A percentile compares a stretch with the other conserved stretches of the same genome.
Conservation (phyloP, 345 rosid species). For the Corchorus olitorius region DNA sequence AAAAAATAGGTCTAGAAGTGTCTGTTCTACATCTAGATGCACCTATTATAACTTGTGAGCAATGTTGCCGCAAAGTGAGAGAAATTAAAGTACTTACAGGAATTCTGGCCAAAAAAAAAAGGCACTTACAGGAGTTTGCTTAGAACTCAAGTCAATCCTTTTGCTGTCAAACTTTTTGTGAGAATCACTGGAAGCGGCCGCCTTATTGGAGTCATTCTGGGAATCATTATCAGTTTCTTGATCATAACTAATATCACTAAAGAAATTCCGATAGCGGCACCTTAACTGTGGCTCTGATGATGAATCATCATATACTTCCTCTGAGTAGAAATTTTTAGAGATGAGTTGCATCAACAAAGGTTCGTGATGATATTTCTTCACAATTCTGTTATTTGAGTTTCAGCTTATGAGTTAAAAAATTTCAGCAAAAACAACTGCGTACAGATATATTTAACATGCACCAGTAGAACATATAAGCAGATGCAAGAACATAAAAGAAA, state of each 20-base stretch:
- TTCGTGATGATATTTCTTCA: constrained; percentile 52
- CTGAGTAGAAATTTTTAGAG: constrained; percentile 68
- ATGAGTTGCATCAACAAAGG: constrained; percentile 52
- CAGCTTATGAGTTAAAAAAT: constrained; percentile 20
- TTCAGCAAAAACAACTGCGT: background rate
- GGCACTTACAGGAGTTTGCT: constrained; percentile 44
- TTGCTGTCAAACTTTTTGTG: constrained; percentile 17
- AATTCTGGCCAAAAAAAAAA: too few relatives aligned
- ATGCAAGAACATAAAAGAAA: background rate
- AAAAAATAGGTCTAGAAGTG: background rate
- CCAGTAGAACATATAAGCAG: background rate
- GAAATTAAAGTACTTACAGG: constrained; percentile 37
- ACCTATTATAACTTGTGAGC: background rate
- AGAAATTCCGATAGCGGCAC: constrained; percentile 74
- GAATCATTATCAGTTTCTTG: constrained; percentile 32
- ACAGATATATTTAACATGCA: constrained; percentile 4
- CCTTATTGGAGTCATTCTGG: constrained; percentile 19
- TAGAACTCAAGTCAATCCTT: constrained; percentile 24
- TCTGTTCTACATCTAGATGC: constrained; percentile 5
- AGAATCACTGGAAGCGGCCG: constrained; percentile 10
- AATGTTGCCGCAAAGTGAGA: background rate
- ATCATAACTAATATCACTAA: constrained; percentile 38
- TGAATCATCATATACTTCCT: constrained; percentile 76
- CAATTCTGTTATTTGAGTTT: constrained; percentile 48
- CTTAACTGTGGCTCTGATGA: constrained; percentile 56